Conservation (phyloP, 2,329 filamentous ascomycete genomes). For the Gliomastix tumulicola region DNA sequence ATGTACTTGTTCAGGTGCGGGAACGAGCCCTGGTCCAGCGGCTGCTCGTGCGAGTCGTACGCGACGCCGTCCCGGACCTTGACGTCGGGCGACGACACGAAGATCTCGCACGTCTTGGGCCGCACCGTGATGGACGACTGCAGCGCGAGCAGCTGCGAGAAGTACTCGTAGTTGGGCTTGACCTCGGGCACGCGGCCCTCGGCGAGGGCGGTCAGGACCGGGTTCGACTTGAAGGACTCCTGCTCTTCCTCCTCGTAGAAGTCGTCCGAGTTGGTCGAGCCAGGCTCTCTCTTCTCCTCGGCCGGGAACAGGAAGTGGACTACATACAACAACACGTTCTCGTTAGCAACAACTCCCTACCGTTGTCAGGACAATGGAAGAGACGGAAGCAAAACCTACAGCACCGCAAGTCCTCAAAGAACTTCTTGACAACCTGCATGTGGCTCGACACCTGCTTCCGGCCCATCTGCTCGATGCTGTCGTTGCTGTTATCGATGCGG, state of each 20-base stretch:
- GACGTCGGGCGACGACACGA: conserved; percentile 45
- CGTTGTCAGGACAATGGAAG: not conserved
- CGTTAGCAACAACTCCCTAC: no score
- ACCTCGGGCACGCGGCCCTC: conserved; percentile 50
- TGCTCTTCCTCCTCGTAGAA: conserved; percentile 34
- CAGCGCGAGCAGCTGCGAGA: conserved; percentile 45
- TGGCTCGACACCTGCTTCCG: conserved; percentile 65
- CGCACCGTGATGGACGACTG: conserved; percentile 46
- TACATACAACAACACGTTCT: conserved; percentile 15
- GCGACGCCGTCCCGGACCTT: conserved; percentile 41
- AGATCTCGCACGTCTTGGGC: conserved; percentile 53
- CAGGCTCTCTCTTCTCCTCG: conserved; percentile 46
- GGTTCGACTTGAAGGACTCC: conserved; percentile 57
- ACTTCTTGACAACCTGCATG: conserved; percentile 64
- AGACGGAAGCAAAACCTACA: conserved; percentile 48
- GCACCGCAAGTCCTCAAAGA: conserved; percentile 54
- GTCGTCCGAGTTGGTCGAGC: conserved; percentile 56
- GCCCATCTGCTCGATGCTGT: conserved; percentile 37
- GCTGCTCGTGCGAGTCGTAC: conserved; percentile 33
- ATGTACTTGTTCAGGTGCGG: conserved; percentile 49
- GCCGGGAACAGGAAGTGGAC: conserved; percentile 56
- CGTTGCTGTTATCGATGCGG: conserved; percentile 33
- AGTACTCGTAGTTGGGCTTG: conserved; percentile 56
- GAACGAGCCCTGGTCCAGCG: conserved; percentile 39
- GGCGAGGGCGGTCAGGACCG: conserved; percentile 54